Evolutionary conservation across 805 yeast species (phyloP).

Genomic region (Candida sonorensis): DNA sequence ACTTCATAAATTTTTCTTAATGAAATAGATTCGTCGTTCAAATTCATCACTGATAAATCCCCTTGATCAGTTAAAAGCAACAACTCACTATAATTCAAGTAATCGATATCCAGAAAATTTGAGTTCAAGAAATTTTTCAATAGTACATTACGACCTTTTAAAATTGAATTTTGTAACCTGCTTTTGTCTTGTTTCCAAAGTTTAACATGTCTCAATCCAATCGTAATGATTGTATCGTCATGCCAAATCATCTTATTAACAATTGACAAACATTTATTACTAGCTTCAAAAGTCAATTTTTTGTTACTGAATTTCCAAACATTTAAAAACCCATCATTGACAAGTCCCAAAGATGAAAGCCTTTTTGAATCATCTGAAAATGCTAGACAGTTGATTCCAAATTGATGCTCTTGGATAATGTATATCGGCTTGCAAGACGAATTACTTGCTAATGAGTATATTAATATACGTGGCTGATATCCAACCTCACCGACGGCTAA

Average conservation of each 20-base stretch:
- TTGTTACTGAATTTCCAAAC: constrained; percentile 43
- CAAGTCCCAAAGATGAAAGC: constrained; percentile 57
- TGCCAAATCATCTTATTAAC: constrained; percentile 54
- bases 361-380: constrained; percentile 54
- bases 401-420: constrained; percentile 53
- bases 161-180: constrained; percentile 10
- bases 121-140: constrained; percentile 42
- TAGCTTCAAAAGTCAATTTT: constrained; percentile 32
- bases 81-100: constrained; percentile 31
- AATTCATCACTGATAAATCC: constrained; percentile 27
- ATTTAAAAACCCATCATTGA: constrained; percentile 61
- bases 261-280: constrained; percentile 57
- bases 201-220: constrained; percentile 56
- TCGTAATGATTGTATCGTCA: constrained; percentile 39
- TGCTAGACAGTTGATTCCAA: constrained; percentile 48
- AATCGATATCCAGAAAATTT: constrained; percentile 38
- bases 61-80: constrained; percentile 29
- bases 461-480: constrained; percentile 55
- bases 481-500: constrained; percentile 71
- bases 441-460: constrained; percentile 50
- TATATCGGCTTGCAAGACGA: constrained; percentile 44
- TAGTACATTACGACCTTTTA: constrained; percentile 55
- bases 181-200: constrained; percentile 41
- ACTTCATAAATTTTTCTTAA: constrained; percentile 17
- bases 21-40: constrained; percentile 17